These are phyloP conservation scores for Tricholoma matsutake DNA, from an alignment of 768 basidiomycete species.

Conservation along the genomic window DNA sequence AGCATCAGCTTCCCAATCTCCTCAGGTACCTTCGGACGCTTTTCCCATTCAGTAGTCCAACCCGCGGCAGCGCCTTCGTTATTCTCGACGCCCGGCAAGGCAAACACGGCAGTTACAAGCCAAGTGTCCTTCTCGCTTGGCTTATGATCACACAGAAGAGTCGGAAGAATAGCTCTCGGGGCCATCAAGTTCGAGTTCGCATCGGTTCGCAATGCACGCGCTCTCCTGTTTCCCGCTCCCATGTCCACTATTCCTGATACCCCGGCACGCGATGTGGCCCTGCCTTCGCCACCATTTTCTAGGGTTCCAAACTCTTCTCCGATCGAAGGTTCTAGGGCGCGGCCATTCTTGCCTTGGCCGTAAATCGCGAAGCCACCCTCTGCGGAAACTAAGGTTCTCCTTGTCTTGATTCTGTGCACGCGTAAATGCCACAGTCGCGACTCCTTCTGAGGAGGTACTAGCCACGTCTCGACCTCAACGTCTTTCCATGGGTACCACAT, in stretches of 20 bases:
- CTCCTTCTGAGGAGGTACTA: conserved; percentile 56
- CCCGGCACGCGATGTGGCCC: conserved; percentile 59
- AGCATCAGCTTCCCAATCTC: conserved; percentile 29
- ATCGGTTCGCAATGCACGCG: conserved; percentile 56
- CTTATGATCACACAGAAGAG: conserved; percentile 48
- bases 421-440: conserved; percentile 69
- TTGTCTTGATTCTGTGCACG: conserved; percentile 58
- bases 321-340: conserved; percentile 50
- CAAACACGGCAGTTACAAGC: conserved; percentile 68
- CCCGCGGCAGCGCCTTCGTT: conserved; percentile 36
- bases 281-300: conserved; percentile 42
- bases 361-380: conserved; percentile 74
- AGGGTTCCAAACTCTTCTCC: conserved; percentile 47
- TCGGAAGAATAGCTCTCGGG: conserved; percentile 65
- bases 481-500: conserved; percentile 77
- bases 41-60: conserved; percentile 49
- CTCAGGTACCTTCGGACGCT: conserved; percentile 39
- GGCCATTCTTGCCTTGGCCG: conserved; percentile 57
- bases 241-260: conserved; percentile 61
- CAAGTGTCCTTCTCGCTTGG: conserved; percentile 43
- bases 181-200: conserved; percentile 72
- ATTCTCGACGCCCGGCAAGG: conserved; percentile 43
- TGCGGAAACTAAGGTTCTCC: conserved; percentile 49
- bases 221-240: conserved; percentile 26
- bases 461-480: conserved; percentile 72